These are phyloP conservation scores for Salix caprea DNA, from an alignment of 345 rosid genomes.

Conservation along the genomic window DNA sequence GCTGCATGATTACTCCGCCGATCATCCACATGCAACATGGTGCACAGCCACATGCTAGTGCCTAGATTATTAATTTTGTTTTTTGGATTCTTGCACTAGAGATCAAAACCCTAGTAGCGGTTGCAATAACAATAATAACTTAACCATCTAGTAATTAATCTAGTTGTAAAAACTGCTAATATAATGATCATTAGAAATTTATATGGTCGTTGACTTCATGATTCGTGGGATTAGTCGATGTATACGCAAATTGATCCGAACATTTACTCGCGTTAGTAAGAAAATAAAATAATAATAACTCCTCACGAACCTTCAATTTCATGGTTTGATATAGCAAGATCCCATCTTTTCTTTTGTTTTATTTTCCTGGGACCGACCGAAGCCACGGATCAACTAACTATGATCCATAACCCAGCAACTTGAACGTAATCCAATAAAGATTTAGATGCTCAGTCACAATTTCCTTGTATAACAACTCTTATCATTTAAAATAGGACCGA, in stretches of 20 bases:
- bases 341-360: not conserved
- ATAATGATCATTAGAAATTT: too few species aligned
- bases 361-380: constrained; percentile 19
- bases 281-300: too few species aligned
- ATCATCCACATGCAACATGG: constrained; percentile 6
- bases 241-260: too few species aligned
- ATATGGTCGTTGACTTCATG: rapidly evolving
- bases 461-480: not conserved
- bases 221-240: too few species aligned
- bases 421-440: not conserved
- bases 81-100: too few species aligned
- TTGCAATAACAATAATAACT: too few species aligned
- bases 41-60: not conserved
- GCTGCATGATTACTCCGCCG: constrained; percentile 3
- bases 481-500: not conserved
- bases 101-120: too few species aligned
- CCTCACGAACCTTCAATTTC: not conserved
- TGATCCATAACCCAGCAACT: constrained; percentile 21
- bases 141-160: too few species aligned
- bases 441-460: not conserved
- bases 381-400: constrained; percentile 45
- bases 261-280: too few species aligned
- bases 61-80: too few species aligned
- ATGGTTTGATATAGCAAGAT: not conserved
- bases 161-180: too few species aligned